Percentiles rank a stretch among this genome's conserved stretches.
Conservation (phyloP, 2,329 filamentous ascomycete genomes). For the Fusarium chaquense region DNA sequence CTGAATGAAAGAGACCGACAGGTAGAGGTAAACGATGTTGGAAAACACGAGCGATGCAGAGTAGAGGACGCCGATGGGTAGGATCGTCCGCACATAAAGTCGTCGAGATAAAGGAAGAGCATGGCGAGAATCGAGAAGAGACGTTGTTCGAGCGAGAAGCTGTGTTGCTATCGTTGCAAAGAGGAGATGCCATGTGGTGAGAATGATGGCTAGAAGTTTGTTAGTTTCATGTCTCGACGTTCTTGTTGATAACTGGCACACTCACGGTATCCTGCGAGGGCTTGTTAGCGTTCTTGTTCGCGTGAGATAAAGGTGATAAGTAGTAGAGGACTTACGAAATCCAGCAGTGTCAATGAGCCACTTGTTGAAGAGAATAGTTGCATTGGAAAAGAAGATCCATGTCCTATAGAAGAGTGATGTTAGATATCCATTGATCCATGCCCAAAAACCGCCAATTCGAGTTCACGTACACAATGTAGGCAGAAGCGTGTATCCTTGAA, state of each 20-base stretch:
- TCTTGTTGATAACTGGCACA: constrained; percentile 1
- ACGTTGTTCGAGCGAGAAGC: constrained; percentile 72
- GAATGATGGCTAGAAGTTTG: constrained; percentile 61
- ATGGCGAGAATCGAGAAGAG: constrained; percentile 72
- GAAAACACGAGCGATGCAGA: constrained; percentile 74
- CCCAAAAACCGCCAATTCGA: neutral
- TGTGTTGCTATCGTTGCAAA: constrained; percentile 76
- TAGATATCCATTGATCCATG: constrained; percentile 10
- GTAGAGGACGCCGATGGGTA: constrained; percentile 75
- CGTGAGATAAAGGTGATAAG: neutral
- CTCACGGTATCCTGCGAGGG: constrained; percentile 52
- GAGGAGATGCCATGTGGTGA: constrained; percentile 76
- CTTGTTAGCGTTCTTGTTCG: constrained; percentile 20
- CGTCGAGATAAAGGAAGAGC: constrained; percentile 70
- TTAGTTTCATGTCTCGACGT: constrained; percentile 14
- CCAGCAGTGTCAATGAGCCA: constrained; percentile 81
- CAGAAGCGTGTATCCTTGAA: constrained; percentile 50
- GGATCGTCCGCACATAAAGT: constrained; percentile 71
- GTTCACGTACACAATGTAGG: constrained; percentile 50
- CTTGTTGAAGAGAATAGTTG: constrained; percentile 93
- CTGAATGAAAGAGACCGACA: constrained; percentile 76
- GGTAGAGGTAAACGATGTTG: constrained; percentile 75
- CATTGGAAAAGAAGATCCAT: constrained; percentile 88
- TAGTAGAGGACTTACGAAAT: constrained; percentile 70
- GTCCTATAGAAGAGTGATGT: constrained; percentile 55